Evolutionary conservation across 768 basidiomycete genomes (phyloP), one percentile per base, ranked within the genome.

Genomic region (Lentinula raphanica): DNA sequence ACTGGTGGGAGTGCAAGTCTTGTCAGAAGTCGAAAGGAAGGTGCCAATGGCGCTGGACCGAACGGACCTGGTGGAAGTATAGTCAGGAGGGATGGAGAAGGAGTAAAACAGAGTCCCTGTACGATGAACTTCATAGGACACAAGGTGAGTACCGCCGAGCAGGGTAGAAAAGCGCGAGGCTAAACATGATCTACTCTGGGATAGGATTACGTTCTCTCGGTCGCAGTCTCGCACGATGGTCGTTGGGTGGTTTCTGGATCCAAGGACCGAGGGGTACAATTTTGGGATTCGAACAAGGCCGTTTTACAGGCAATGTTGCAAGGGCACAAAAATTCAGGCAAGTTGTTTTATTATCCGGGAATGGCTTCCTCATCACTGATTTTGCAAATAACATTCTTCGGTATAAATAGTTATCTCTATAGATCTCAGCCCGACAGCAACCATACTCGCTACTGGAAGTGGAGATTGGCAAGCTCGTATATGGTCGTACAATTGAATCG

Each of bases 221-320:
- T 70, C 0, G 66, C 56, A 15, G 91, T 94, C 49, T 93, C 92
- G 46, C 89, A 93, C 62, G 95, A 98, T 71, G 92, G 92, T 3
- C 85, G 91, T 63, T 84, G 94, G 91, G 88, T 98, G 64, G 95
- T 97, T 11, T 94, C 92, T 11, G 96, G 97, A 1, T 81, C 81
- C 3, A 98, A 98, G 74, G 97, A 99, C 69, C 89, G 97, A 12
- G 90, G 93, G 0, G 94, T 99, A 56, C 92, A 95, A 70, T 94
- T 96, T 69, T 93, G 91, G 87, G 92, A 95, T 68, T 84, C 91
- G 54, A 79, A 82, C 62, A 80, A 80, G 12, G 80, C 79, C 29
- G 81, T 85, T 40, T 88, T 94, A 65, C 95, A 98, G 70, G 88
- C 92, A 66, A 93, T 96, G 89, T 77, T 99, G 31, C 95, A 98